A percentile compares a stretch with the other conserved stretches of the same genome.
Evolutionary conservation across 164 flowering plant species (phyloP).

Genomic region (Chimonanthus salicifolius): DNA sequence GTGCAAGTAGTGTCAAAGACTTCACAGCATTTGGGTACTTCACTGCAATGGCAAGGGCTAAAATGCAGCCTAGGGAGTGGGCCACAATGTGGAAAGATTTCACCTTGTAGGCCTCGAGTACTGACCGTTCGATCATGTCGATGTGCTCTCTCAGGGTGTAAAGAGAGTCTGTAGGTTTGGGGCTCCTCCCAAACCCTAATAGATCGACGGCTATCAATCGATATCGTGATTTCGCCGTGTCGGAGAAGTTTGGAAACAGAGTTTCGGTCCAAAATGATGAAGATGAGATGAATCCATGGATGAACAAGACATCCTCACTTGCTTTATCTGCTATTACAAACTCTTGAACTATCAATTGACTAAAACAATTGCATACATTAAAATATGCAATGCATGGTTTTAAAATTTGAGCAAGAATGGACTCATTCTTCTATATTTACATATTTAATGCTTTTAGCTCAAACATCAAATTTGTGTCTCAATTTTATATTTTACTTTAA

Average conservation of each 20-base stretch:
- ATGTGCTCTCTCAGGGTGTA: conserved; percentile 84
- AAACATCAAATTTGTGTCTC: no score
- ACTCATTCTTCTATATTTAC: not conserved
- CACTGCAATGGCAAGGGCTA: conserved; percentile 85
- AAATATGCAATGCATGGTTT: not conserved
- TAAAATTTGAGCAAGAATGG: not conserved
- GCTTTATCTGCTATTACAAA: conserved; percentile 25
- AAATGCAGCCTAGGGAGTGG: conserved; percentile 89
- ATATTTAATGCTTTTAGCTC: no score
- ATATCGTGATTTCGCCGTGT: conserved; percentile 43
- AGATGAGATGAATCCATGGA: conserved; percentile 94
- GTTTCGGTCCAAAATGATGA: conserved; percentile 95
- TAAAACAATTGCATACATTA: not conserved
- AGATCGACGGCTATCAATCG: conserved; percentile 77
- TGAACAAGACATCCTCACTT: conserved; percentile 74
- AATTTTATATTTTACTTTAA: no score
- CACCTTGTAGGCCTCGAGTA: conserved; percentile 53
- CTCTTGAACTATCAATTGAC: not conserved
- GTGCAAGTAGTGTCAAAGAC: conserved; percentile 82
- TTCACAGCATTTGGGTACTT: conserved; percentile 67
- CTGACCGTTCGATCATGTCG: conserved; percentile 84
- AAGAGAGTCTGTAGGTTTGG: conserved; percentile 81
- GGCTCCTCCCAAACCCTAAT: conserved; percentile 89
- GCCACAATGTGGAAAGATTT: conserved; percentile 94
- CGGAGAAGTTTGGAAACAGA: conserved; percentile 74